Conservation (phyloP, 305 asterid genomes). For the Rubia balearica region DNA sequence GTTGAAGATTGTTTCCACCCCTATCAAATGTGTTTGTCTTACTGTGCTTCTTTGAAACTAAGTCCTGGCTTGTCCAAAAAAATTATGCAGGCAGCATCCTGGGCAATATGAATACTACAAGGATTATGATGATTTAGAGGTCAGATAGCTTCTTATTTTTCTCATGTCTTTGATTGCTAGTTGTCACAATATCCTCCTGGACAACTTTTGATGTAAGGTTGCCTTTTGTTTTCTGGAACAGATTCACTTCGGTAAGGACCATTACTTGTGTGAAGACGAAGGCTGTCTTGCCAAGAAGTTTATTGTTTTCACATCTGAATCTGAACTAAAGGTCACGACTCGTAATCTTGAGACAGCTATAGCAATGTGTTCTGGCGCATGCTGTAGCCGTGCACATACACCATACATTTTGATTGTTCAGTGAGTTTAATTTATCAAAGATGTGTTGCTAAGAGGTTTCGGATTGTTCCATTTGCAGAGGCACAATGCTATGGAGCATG, state of each 20-base stretch:
- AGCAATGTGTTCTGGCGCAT: background rate
- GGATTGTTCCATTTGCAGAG: conserved; percentile 38
- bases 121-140: conserved; percentile 92
- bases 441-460: conserved; percentile 4
- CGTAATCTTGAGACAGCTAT: background rate
- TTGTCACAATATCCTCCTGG: background rate
- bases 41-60: background rate
- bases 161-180: conserved; percentile 4
- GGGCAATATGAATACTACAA: conserved; percentile 89
- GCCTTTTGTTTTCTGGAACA: conserved; percentile 23
- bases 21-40: background rate
- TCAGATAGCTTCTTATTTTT: conserved; percentile 22
- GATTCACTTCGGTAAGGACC: conserved; percentile 82
- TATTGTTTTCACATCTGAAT: conserved; percentile 67
- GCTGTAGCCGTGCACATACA: background rate
- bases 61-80: background rate
- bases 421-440: background rate
- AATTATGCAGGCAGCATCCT: conserved; percentile 82
- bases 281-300: conserved; percentile 85
- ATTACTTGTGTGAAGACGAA: conserved; percentile 89
- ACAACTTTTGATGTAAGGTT: background rate
- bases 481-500: conserved; percentile 88
- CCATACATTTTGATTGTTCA: background rate
- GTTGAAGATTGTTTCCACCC: background rate
- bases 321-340: conserved; percentile 79